Evolutionary conservation across 1,284 basidiomycete genomes (phyloP).

Genomic region (Cryptococcus amylolentus): DNA sequence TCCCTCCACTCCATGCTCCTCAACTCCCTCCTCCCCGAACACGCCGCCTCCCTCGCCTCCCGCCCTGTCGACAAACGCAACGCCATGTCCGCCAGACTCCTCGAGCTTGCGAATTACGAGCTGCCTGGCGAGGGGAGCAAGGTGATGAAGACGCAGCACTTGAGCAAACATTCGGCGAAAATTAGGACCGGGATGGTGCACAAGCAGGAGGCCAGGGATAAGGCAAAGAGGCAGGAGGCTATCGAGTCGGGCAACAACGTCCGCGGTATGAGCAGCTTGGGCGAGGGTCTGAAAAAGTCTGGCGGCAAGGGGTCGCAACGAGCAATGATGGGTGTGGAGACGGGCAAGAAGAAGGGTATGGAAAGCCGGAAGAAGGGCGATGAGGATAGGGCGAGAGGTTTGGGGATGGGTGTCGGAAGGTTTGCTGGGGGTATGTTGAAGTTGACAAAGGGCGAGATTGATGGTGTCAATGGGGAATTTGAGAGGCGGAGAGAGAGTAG

Average conservation of each 20-base stretch:
- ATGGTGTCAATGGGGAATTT: constrained; percentile 19
- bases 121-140: constrained; percentile 40
- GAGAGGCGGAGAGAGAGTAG: constrained; percentile 17
- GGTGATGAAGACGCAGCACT: constrained; percentile 8
- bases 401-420: constrained; percentile 47
- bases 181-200: constrained; percentile 43
- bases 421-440: constrained; percentile 45
- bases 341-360: constrained; percentile 47
- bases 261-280: constrained; percentile 40
- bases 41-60: constrained; percentile 21
- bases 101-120: constrained; percentile 42
- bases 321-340: constrained; percentile 26
- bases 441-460: constrained; percentile 42
- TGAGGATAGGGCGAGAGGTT: constrained; percentile 35
- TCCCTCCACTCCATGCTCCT: constrained; percentile 49
- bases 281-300: constrained; percentile 29
- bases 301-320: constrained; percentile 15
- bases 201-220: constrained; percentile 29
- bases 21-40: constrained; percentile 39
- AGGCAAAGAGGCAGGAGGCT: constrained; percentile 29
- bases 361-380: constrained; percentile 27
- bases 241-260: constrained; percentile 41
- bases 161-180: constrained; percentile 38
- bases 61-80: constrained; percentile 48
- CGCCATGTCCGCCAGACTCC: constrained; percentile 37